A percentile compares a stretch with the other conserved stretches of the same genome.
These are phyloP conservation scores for Didymella glomerata DNA, from an alignment of 2,329 filamentous ascomycete genomes.

Conservation along the genomic window DNA sequence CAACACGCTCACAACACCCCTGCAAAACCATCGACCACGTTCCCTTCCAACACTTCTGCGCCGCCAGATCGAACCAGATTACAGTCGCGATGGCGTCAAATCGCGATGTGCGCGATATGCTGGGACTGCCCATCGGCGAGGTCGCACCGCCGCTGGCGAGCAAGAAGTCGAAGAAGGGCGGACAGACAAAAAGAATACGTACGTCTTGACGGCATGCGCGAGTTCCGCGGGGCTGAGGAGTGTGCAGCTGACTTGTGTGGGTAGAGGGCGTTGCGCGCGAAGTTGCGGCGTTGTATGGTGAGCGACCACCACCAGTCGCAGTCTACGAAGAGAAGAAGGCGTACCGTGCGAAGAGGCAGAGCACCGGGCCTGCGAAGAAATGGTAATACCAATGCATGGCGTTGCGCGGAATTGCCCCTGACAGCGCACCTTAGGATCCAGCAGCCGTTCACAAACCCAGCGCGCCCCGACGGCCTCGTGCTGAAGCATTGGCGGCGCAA, in stretches of 20 bases:
- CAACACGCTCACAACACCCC: conserved; percentile 27
- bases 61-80: conserved; percentile 30
- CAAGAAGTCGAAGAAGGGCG: conserved; percentile 76
- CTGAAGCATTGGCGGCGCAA: conserved; percentile 84
- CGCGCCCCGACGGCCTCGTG: conserved; percentile 74
- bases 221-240: not conserved
- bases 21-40: conserved; percentile 42
- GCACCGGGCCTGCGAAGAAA: conserved; percentile 51
- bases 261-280: conserved; percentile 53
- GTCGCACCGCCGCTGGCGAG: conserved; percentile 59
- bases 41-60: conserved; percentile 26
- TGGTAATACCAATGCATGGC: conserved; percentile 33
- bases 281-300: conserved; percentile 53
- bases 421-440: conserved; percentile 36
- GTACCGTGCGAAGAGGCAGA: conserved; percentile 51
- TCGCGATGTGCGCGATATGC: conserved; percentile 83
- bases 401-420: not conserved
- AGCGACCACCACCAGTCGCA: conserved; percentile 53
- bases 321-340: conserved; percentile 53
- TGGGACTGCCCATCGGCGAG: conserved; percentile 73
- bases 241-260: conserved; percentile 4
- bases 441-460: conserved; percentile 76
- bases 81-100: conserved; percentile 48
- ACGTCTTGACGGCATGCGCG: conserved; percentile 36
- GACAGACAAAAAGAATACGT: conserved; percentile 64